A percentile compares a stretch with the other conserved stretches of the same genome.
Conservation (phyloP, 805 yeast species). For the Saturnispora gosingensis region DNA sequence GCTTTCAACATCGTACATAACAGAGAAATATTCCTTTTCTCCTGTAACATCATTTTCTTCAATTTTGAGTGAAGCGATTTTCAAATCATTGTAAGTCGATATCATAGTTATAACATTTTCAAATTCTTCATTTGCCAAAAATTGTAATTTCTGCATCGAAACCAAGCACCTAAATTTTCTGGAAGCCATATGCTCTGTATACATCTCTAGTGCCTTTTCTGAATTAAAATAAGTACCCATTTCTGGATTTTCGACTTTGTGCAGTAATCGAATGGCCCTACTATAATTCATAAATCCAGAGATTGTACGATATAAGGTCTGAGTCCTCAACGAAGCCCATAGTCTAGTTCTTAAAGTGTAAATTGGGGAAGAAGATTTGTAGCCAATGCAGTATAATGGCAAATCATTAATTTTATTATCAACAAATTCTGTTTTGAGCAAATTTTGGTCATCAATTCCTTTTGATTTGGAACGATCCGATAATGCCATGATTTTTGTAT, state of each 20-base stretch:
- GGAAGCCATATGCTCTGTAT: constrained; percentile 62
- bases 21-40: constrained; percentile 44
- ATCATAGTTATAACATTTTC: constrained; percentile 60
- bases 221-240: constrained; percentile 35
- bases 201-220: constrained; percentile 43
- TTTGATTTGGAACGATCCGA: constrained; percentile 29
- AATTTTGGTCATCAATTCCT: constrained; percentile 14
- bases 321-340: constrained; percentile 82
- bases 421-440: constrained; percentile 16
- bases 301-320: constrained; percentile 73
- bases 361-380: constrained; percentile 55
- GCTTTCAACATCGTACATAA: constrained; percentile 50
- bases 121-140: constrained; percentile 55
- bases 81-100: constrained; percentile 61
- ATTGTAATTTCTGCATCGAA: constrained; percentile 78
- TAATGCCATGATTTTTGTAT: constrained; percentile 46
- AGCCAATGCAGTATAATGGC: constrained; percentile 67
- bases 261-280: constrained; percentile 60
- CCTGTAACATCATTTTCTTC: constrained; percentile 36
- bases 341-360: constrained; percentile 63
- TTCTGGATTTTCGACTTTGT: constrained; percentile 56
- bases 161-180: constrained; percentile 75
- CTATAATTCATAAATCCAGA: constrained; percentile 78
- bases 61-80: constrained; percentile 46
- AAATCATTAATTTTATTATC: constrained; percentile 46